phyloP scores from a whole-genome alignment of 202 grass and related monocot genomes.

The Musa balbisiana region DNA sequence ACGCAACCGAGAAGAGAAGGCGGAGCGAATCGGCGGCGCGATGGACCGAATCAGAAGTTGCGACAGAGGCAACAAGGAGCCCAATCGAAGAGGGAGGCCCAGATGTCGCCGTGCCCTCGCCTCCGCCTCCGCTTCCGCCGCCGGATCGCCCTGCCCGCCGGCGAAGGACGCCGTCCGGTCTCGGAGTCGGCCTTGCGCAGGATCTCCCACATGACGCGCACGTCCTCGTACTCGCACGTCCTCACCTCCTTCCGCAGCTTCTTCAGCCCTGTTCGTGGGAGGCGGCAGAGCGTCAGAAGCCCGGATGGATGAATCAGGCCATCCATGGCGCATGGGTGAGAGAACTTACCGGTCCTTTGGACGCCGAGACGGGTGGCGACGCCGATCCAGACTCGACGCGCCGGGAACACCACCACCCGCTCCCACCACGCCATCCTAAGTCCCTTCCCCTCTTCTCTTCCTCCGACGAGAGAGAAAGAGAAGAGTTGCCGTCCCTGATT shows the following conservation, averaged over 20 bases:
- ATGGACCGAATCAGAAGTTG: not conserved
- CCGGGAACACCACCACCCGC: not conserved
- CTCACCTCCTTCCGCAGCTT: constrained; percentile 84
- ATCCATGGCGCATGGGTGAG: not conserved
- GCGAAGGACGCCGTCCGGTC: not conserved
- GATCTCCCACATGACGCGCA: constrained; percentile 94
- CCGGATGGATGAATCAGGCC: not conserved
- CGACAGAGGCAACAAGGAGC: not conserved
- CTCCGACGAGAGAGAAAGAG: no score
- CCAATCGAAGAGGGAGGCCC: constrained; percentile 3
- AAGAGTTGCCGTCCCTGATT: no score
- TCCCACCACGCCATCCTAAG: not conserved
- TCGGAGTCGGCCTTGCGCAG: constrained; percentile 38
- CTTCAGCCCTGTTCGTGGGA: constrained; percentile 34
- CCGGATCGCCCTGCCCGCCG: not conserved
- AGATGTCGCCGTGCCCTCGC: constrained; percentile 34
- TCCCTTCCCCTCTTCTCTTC: not conserved
- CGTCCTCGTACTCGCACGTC: constrained; percentile 83
- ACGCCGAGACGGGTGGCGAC: constrained; percentile 46
- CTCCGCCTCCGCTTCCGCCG: constrained; percentile 34
- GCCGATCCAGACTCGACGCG: constrained; percentile 50
- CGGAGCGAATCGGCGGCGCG: no score
- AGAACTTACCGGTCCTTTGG: constrained; percentile 27
- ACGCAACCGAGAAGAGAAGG: no score
- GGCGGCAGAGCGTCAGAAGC: not conserved